A percentile compares a stretch with the other conserved stretches of the same genome.
Evolutionary conservation across 495 filamentous ascomycete species (phyloP).

Genomic region (Penicillium fimorum): DNA sequence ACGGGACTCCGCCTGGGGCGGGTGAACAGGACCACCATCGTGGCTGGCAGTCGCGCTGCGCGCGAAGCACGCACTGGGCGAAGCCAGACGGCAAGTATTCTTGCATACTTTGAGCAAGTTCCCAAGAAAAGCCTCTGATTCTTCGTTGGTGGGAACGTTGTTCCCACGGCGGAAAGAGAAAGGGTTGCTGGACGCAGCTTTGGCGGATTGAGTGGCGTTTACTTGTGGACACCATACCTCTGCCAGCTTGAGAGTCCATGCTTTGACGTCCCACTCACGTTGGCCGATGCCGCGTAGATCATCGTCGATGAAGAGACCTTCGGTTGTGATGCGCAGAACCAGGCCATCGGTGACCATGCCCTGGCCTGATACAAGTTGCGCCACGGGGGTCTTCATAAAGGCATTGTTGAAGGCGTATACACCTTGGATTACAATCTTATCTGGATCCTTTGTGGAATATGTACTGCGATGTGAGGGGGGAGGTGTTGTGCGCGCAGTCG

Average conservation of each 20-base stretch:
- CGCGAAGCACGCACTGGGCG: slow-evolving; percentile 35
- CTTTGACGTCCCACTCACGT: slow-evolving; percentile 97
- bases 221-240: slow-evolving; percentile 81
- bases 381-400: slow-evolving; percentile 74
- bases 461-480: slow-evolving; percentile 71
- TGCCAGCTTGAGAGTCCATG: slow-evolving; percentile 89
- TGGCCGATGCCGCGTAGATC: slow-evolving; percentile 82
- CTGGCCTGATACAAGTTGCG: slow-evolving; percentile 73
- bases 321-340: slow-evolving; percentile 78
- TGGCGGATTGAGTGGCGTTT: slow-evolving; percentile 21
- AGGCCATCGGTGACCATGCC: slow-evolving; percentile 81
- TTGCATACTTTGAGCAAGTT: slow-evolving; percentile 61
- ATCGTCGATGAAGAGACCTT: slow-evolving; percentile 95
- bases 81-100: slow-evolving; percentile 54
- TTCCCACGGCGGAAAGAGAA: slow-evolving; percentile 42
- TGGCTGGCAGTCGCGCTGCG: slow-evolving; percentile 21
- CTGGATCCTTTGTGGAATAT: slow-evolving; percentile 83
- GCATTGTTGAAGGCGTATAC: slow-evolving; percentile 88
- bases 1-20: slow-evolving; percentile 48
- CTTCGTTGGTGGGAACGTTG: slow-evolving; percentile 55
- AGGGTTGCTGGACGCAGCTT: slow-evolving; percentile 30
- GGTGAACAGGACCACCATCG: slow-evolving; percentile 14
- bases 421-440: slow-evolving; percentile 90
- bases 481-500: slow-evolving; percentile 81
- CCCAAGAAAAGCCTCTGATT: slow-evolving; percentile 59